Evolutionary conservation across 75 land plant genomes (phyloP), one percentile per base, ranked within the genome.

Genomic region (Selaginella moellendorffii): DNA sequence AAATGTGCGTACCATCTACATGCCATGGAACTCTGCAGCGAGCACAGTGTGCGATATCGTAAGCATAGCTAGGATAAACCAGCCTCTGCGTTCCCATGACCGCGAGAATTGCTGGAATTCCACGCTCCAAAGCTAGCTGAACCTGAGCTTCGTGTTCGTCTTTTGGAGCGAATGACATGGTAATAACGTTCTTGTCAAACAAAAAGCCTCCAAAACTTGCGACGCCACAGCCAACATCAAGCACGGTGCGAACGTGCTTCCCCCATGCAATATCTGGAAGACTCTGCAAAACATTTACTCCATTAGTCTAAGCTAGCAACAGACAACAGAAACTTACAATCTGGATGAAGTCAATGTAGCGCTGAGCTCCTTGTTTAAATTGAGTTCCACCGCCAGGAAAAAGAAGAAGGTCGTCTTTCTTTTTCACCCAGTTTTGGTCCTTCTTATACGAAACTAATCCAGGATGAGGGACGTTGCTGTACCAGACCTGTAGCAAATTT

Each of bases 11-110:
- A 89, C 91, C 96, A 71, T 89, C 85, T 18, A 68, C 70, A 30
- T 89, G 80, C 96, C 96, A 89, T 30, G 83, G 91, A 26, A 89
- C 96, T 28, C 96, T 79, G 72, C 92, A 87, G 0, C 96, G 82
- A 8, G 96, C 92, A 78, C 96, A 90, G 54, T 90, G 92, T 24
- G 86, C 77, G 53, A 81, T 52, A 73, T 90, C 96, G 72, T 75
- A 90, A 10, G 80, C 85, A 77, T 70, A 71, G 69, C 87, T 78
- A 19, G 96, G 96, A 74, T 78, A 90, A 0, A 81, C 78, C 20
- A 86, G 82, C 54, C 81, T 77, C 63, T 81, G 76, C 14, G 88
- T 90, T 25, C 96, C 96, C 87, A 90, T 90, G 8, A 90, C 92
- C 9, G 93, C 76, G 46, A 83, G 80, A 31, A 82, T 65, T 27